A percentile compares a stretch with the other conserved stretches of the same genome.
Conservation (phyloP, 495 filamentous ascomycete species). For the Aspergillus indologenus region DNA sequence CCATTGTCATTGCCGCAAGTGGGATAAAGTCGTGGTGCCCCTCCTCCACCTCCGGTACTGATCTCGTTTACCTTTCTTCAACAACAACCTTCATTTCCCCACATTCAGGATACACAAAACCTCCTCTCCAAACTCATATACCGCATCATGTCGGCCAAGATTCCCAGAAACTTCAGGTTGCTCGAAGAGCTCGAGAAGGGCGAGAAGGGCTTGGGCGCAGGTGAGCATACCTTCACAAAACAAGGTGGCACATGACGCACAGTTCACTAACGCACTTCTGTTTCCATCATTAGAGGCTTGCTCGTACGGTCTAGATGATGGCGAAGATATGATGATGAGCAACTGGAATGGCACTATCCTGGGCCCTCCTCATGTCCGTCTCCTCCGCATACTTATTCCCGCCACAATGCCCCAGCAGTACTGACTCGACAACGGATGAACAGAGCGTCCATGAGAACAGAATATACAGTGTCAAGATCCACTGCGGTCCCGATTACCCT, state of each 20-base stretch:
- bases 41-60: conserved; percentile 24
- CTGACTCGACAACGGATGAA: conserved; percentile 12
- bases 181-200: conserved; percentile 98
- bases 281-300: conserved; percentile 68
- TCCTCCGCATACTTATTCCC: conserved; percentile 1
- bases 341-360: conserved; percentile 99
- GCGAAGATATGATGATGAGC: conserved; percentile 93
- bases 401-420: background rate
- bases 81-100: background rate
- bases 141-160: conserved; percentile 68
- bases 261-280: conserved; percentile 8
- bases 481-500: conserved; percentile 89
- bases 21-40: conserved; percentile 21
- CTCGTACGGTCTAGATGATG: conserved; percentile 93
- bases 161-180: conserved; percentile 92
- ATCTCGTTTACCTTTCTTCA: conserved; percentile 15
- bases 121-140: conserved; percentile 5
- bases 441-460: conserved; percentile 96
- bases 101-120: background rate
- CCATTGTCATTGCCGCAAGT: conserved; percentile 9
- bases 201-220: conserved; percentile 94
- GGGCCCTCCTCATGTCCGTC: conserved; percentile 87
- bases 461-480: conserved; percentile 96
- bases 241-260: background rate
- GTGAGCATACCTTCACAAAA: conserved; percentile 42